Conservation (phyloP, 768 basidiomycete species). For the Daedalea quercina region DNA sequence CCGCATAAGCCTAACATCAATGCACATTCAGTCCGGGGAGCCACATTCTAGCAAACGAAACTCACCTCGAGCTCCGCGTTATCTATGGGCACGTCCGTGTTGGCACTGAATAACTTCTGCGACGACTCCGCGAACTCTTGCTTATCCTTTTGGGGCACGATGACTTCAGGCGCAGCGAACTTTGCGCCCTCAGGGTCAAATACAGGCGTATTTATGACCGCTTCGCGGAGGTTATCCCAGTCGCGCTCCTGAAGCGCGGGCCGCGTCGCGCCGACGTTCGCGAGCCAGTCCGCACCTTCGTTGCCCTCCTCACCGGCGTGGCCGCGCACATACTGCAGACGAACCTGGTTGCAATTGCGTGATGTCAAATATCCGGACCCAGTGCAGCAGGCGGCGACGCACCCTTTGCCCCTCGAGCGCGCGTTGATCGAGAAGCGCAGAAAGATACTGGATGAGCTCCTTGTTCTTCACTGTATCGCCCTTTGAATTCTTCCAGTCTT, state of each 20-base stretch:
- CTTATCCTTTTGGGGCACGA: background rate
- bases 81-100: background rate
- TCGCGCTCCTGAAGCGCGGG: slow-evolving; percentile 43
- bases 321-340: slow-evolving; percentile 68
- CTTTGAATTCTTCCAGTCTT: slow-evolving; percentile 38
- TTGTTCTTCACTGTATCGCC: slow-evolving; percentile 67
- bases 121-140: background rate
- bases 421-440: slow-evolving; percentile 53
- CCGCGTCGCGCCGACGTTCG: slow-evolving; percentile 47
- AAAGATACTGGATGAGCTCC: slow-evolving; percentile 63
- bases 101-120: background rate
- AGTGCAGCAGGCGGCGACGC: slow-evolving; percentile 4
- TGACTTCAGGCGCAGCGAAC: background rate
- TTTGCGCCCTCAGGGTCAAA: background rate
- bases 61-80: slow-evolving; percentile 8
- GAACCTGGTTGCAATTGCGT: too few relatives aligned
- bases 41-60: background rate
- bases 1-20: slow-evolving; percentile 6
- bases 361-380: too few relatives aligned
- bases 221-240: slow-evolving; percentile 36
- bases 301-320: slow-evolving; percentile 79
- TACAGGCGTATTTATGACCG: background rate
- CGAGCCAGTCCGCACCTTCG: slow-evolving; percentile 77
- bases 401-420: slow-evolving; percentile 46
- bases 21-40: too few relatives aligned